These are phyloP conservation scores for Emmonsiellopsis sp. DNA, from an alignment of 2,329 filamentous ascomycete genomes.

Conservation along the genomic window DNA sequence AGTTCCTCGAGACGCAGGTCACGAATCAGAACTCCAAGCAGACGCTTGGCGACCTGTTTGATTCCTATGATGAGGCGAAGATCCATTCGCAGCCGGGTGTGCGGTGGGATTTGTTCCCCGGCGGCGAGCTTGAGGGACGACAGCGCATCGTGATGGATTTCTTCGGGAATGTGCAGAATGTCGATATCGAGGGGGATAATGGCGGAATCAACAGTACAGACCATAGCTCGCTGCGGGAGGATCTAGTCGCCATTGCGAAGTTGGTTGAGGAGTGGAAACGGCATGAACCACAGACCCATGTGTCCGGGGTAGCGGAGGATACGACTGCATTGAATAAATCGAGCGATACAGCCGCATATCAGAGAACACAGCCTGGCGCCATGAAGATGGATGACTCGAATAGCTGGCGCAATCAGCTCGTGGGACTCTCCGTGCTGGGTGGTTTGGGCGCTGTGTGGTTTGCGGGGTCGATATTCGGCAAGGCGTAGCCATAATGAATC, in stretches of 20 bases:
- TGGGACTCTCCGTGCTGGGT: slow-evolving; percentile 18
- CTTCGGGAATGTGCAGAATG: slow-evolving; percentile 95
- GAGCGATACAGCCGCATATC: background rate
- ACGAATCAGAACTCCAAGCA: slow-evolving; percentile 77
- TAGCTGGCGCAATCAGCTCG: slow-evolving; percentile 17
- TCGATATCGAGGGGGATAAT: slow-evolving; percentile 67
- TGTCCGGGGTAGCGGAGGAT: slow-evolving; percentile 13
- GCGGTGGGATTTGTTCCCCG: slow-evolving; percentile 88
- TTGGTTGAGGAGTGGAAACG: slow-evolving; percentile 46
- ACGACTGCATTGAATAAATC: slow-evolving; percentile 3
- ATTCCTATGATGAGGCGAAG: slow-evolving; percentile 89
- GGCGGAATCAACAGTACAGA: slow-evolving; percentile 45
- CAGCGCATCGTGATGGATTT: slow-evolving; percentile 87
- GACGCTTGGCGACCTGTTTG: slow-evolving; percentile 87
- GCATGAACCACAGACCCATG: slow-evolving; percentile 17
- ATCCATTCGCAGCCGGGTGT: slow-evolving; percentile 91
- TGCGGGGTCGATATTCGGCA: slow-evolving; percentile 9
- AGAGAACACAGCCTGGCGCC: slow-evolving; percentile 7
- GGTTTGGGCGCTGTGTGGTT: slow-evolving; percentile 22
- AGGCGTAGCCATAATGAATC: background rate
- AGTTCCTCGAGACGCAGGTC: slow-evolving; percentile 88
- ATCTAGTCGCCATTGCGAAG: slow-evolving; percentile 62
- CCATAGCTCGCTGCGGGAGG: slow-evolving; percentile 48
- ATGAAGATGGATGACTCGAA: slow-evolving; percentile 16
- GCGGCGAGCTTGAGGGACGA: slow-evolving; percentile 67